Percentiles rank a stretch among this genome's conserved stretches.
Conservation (phyloP, 2,329 filamentous ascomycete genomes). For the Aspergillus fijiensis region DNA sequence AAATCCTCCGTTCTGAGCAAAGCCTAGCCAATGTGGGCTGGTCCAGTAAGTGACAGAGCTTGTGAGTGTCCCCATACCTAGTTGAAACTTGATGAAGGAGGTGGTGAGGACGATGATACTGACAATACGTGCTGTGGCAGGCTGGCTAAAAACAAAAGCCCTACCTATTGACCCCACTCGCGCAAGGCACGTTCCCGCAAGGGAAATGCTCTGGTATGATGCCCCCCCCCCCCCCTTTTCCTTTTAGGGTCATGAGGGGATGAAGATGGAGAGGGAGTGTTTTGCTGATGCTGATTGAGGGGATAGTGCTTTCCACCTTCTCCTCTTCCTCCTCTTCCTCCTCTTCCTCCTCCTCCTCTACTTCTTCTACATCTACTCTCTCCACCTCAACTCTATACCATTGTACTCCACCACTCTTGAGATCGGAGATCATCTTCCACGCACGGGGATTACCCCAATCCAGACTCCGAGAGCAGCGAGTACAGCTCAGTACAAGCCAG, state of each 20-base stretch:
- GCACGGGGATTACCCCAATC: too few species aligned
- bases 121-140: neutral
- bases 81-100: too few species aligned
- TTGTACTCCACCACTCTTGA: too few species aligned
- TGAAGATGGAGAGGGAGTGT: too few species aligned
- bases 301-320: neutral
- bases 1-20: conserved; percentile 14
- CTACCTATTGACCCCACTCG: neutral
- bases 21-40: conserved; percentile 15
- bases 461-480: too few species aligned
- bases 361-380: too few species aligned
- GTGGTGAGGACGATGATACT: too few species aligned
- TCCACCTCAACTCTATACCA: too few species aligned
- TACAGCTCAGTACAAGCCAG: too few species aligned
- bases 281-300: neutral
- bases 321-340: neutral
- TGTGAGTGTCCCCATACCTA: conserved; percentile 3
- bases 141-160: conserved; percentile 14
- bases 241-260: too few species aligned
- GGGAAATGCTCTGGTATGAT: conserved; percentile 10
- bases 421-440: too few species aligned
- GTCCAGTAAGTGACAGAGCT: conserved; percentile 21
- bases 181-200: neutral
- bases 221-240: too few species aligned
- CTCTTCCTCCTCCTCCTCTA: neutral